A percentile compares a stretch with the other conserved stretches of the same genome.
Conservation (phyloP, 768 basidiomycete genomes). For the Podaxis pistillaris region DNA sequence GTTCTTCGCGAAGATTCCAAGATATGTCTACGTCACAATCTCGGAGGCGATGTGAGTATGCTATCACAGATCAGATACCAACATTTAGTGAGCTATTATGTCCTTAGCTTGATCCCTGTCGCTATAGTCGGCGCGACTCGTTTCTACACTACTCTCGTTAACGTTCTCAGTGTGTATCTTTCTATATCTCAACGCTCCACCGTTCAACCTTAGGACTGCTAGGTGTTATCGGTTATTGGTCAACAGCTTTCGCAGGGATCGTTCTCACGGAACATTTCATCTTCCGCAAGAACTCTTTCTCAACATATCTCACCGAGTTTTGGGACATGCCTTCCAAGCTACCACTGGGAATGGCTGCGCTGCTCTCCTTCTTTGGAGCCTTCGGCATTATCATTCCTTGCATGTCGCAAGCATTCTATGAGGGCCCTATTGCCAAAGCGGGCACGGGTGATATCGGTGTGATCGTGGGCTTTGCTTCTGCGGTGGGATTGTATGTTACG, state of each 20-base stretch:
- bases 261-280: constrained; percentile 65
- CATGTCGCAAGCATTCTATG: constrained; percentile 73
- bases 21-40: constrained; percentile 66
- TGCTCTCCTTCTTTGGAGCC: constrained; percentile 46
- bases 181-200: background rate
- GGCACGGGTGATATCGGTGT: constrained; percentile 73
- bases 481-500: constrained; percentile 45
- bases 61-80: background rate
- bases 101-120: constrained; percentile 57
- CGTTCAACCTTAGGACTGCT: background rate
- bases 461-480: constrained; percentile 52
- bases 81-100: background rate
- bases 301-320: constrained; percentile 43
- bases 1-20: constrained; percentile 52
- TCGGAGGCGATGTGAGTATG: constrained; percentile 61
- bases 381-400: constrained; percentile 60
- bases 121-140: constrained; percentile 66
- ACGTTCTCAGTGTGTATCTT: constrained; percentile 56
- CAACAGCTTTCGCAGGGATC: constrained; percentile 54
- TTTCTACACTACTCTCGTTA: constrained; percentile 62
- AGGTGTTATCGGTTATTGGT: constrained; percentile 58
- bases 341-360: constrained; percentile 63
- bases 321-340: constrained; percentile 58
- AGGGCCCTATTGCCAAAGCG: constrained; percentile 60
- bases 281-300: constrained; percentile 52